Evolutionary conservation across 495 filamentous ascomycete species (phyloP).

Genomic region (Darksidea phi): DNA sequence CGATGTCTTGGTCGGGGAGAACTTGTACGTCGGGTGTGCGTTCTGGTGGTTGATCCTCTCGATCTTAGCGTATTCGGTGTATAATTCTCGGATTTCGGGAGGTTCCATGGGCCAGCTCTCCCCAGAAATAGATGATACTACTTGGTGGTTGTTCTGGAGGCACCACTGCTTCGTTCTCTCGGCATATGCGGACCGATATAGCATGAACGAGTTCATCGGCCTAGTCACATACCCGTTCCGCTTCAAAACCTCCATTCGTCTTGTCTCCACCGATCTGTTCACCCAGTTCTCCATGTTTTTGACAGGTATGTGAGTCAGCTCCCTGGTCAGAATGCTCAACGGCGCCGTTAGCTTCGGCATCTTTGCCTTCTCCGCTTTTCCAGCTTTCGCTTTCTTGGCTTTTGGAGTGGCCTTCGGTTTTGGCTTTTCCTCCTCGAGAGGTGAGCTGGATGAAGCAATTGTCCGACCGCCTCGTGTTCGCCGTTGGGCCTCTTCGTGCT

Average conservation of each 20-base stretch:
- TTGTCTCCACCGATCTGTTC: conserved; percentile 63
- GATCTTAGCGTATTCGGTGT: conserved; percentile 73
- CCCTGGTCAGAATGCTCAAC: conserved; percentile 73
- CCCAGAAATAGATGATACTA: conserved; percentile 82
- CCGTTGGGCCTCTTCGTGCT: conserved; percentile 37
- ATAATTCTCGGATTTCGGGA: conserved; percentile 67
- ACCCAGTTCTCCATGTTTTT: conserved; percentile 83
- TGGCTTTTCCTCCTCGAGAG: conserved; percentile 31
- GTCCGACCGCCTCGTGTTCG: conserved; percentile 53
- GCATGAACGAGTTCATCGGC: conserved; percentile 98
- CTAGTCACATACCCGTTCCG: conserved; percentile 79
- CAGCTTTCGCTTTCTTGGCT: conserved; percentile 54
- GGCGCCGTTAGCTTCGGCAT: conserved; percentile 62
- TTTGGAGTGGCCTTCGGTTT: conserved; percentile 49
- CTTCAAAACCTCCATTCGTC: conserved; percentile 64
- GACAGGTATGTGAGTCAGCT: conserved; percentile 61
- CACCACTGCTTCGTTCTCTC: conserved; percentile 81
- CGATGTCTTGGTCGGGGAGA: conserved; percentile 74
- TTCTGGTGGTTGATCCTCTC: conserved; percentile 83
- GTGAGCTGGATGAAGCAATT: conserved; percentile 38
- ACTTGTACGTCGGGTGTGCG: conserved; percentile 93
- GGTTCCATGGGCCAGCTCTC: conserved; percentile 84
- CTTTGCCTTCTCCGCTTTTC: conserved; percentile 52
- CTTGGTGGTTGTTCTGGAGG: conserved; percentile 87
- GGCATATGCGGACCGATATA: conserved; percentile 91